These are phyloP conservation scores for Botryotinia globosa DNA, from an alignment of 2,329 filamentous ascomycete genomes.

Conservation along the genomic window DNA sequence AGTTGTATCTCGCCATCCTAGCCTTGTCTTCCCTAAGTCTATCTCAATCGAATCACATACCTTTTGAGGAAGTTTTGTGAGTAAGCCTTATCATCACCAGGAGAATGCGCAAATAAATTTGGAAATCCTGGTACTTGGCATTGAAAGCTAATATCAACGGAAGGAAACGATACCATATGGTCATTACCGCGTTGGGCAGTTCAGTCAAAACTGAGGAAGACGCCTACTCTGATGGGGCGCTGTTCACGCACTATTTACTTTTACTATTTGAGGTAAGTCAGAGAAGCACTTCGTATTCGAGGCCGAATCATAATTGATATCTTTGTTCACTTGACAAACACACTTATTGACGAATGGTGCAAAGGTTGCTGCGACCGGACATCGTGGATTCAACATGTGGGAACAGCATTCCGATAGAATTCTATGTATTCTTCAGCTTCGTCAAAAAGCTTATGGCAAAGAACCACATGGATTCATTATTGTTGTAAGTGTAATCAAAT, in stretches of 20 bases:
- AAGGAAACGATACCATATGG: constrained; percentile 53
- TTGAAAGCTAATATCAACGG: constrained; percentile 47
- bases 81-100: constrained; percentile 42
- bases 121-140: constrained; percentile 45
- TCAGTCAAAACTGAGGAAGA: constrained; percentile 47
- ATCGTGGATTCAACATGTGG: constrained; percentile 50
- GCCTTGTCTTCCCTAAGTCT: constrained; percentile 14
- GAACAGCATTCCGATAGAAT: constrained; percentile 53
- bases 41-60: constrained; percentile 19
- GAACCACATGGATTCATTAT: constrained; percentile 51
- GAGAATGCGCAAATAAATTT: constrained; percentile 48
- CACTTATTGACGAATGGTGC: constrained; percentile 27
- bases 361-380: constrained; percentile 45
- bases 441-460: constrained; percentile 44
- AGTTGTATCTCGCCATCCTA: constrained; percentile 14
- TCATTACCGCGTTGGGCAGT: constrained; percentile 48
- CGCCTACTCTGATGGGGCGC: constrained; percentile 54
- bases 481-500: constrained; percentile 36
- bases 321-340: constrained; percentile 19
- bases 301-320: neutral
- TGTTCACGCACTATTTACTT: constrained; percentile 55
- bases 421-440: constrained; percentile 47
- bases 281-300: constrained; percentile 4
- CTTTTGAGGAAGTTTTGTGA: constrained; percentile 13
- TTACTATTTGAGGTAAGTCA: constrained; percentile 53